A percentile compares a stretch with the other conserved stretches of the same genome.
Conservation (phyloP, 2,329 filamentous ascomycete genomes). For the Pseudomassariella vexata region DNA sequence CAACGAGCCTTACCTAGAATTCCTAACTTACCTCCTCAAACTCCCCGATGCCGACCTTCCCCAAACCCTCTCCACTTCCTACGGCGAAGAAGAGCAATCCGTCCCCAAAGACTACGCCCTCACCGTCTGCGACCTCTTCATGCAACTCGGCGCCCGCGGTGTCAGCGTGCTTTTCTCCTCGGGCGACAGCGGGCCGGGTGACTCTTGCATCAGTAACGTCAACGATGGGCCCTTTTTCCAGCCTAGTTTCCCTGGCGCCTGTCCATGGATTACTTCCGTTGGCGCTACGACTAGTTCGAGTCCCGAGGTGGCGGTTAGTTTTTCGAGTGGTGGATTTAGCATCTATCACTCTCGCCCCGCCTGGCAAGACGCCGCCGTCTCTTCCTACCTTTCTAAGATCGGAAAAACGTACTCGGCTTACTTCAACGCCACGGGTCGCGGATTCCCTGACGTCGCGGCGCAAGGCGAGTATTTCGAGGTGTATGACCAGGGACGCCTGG, state of each 20-base stretch:
- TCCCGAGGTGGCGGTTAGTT: conserved; percentile 15
- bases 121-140: conserved; percentile 54
- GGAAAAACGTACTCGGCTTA: too few relatives aligned
- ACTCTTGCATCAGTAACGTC: conserved; percentile 41
- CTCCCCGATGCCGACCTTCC: conserved; percentile 47
- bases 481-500: conserved; percentile 25
- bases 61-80: conserved; percentile 57
- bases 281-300: conserved; percentile 14
- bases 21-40: conserved; percentile 51
- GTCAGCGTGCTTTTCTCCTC: conserved; percentile 56
- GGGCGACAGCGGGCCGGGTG: conserved; percentile 51
- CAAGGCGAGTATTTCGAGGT: conserved; percentile 35
- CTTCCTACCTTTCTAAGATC: background rate
- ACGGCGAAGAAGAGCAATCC: conserved; percentile 60
- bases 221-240: conserved; percentile 47
- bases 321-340: conserved; percentile 40
- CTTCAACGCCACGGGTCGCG: conserved; percentile 32
- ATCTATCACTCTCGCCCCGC: conserved; percentile 40
- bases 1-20: conserved; percentile 63
- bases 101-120: conserved; percentile 53
- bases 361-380: background rate
- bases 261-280: conserved; percentile 26
- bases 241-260: conserved; percentile 30
- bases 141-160: conserved; percentile 58
- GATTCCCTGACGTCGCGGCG: conserved; percentile 46